phyloP scores from a whole-genome alignment of 2,329 filamentous ascomycete genomes.

The Ceratocystis smalleyi region DNA sequence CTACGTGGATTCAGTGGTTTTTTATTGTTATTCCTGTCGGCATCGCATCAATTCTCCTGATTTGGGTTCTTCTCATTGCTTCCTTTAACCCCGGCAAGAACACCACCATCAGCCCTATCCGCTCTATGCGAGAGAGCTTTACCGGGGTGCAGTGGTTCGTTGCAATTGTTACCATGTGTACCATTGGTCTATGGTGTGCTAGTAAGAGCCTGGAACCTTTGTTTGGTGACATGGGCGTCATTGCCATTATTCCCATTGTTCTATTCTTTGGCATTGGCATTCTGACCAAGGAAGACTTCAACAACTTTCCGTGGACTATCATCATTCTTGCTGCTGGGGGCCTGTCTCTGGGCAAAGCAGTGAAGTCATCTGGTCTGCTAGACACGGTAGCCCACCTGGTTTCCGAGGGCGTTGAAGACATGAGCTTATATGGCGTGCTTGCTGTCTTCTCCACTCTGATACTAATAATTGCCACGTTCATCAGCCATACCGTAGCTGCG shows the following conservation, averaged over 20 bases:
- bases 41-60: constrained; percentile 69
- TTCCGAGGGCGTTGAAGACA: constrained; percentile 53
- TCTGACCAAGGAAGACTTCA: constrained; percentile 96
- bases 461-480: constrained; percentile 88
- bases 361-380: constrained; percentile 80
- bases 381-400: constrained; percentile 74
- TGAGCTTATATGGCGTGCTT: constrained; percentile 73
- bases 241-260: constrained; percentile 89
- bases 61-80: constrained; percentile 73
- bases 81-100: constrained; percentile 75
- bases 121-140: constrained; percentile 76
- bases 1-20: constrained; percentile 94
- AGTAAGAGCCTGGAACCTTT: constrained; percentile 73
- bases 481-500: constrained; percentile 91
- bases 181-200: constrained; percentile 83
- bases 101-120: constrained; percentile 81
- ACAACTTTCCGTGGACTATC: constrained; percentile 99
- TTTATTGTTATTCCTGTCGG: constrained; percentile 90
- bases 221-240: constrained; percentile 96
- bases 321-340: constrained; percentile 95
- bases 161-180: constrained; percentile 61
- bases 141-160: constrained; percentile 89
- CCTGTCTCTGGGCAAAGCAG: constrained; percentile 79
- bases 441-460: constrained; percentile 75
- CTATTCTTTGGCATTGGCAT: constrained; percentile 95